A percentile compares a stretch with the other conserved stretches of the same genome.
phyloP scores from a whole-genome alignment of 345 rosid genomes.

The Diplotaxis tenuifolia region DNA sequence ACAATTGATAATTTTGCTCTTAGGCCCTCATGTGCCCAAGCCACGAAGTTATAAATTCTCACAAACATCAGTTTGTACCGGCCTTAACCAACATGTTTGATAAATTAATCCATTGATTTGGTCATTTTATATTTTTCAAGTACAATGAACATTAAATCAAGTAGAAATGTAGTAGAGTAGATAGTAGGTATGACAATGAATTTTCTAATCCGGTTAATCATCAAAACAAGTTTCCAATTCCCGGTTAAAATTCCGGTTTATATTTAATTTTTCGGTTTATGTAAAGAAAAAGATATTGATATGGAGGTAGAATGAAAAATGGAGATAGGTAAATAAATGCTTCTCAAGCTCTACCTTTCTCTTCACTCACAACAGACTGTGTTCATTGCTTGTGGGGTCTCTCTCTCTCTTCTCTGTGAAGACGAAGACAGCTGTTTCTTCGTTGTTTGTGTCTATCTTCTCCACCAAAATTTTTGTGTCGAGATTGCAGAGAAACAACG shows the following conservation, averaged over 20 bases:
- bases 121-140: not conserved
- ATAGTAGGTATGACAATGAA: not conserved
- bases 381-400: slow-evolving; percentile 43
- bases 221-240: not conserved
- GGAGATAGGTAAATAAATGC: slow-evolving; percentile 34
- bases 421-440: slow-evolving; percentile 37
- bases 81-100: not conserved
- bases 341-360: slow-evolving; percentile 27
- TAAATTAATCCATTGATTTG: not conserved
- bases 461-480: not conserved
- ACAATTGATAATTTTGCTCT: too few relatives aligned
- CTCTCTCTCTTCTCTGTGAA: slow-evolving; percentile 18
- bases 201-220: not conserved
- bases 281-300: not conserved
- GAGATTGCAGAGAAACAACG: not conserved
- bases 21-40: slow-evolving; percentile 30
- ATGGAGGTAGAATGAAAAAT: not conserved
- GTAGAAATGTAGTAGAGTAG: not conserved
- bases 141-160: not conserved
- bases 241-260: not conserved
- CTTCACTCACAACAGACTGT: slow-evolving; percentile 32
- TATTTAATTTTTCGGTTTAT: slow-evolving; percentile 14
- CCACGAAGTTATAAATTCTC: too few relatives aligned
- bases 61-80: not conserved
- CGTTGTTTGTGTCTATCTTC: slow-evolving; percentile 28